A percentile compares a stretch with the other conserved stretches of the same genome.
These are phyloP conservation scores for Pseudisothecium myosuroides DNA, from an alignment of 225 moss, liverwort and hornwort genomes.

Conservation along the genomic window DNA sequence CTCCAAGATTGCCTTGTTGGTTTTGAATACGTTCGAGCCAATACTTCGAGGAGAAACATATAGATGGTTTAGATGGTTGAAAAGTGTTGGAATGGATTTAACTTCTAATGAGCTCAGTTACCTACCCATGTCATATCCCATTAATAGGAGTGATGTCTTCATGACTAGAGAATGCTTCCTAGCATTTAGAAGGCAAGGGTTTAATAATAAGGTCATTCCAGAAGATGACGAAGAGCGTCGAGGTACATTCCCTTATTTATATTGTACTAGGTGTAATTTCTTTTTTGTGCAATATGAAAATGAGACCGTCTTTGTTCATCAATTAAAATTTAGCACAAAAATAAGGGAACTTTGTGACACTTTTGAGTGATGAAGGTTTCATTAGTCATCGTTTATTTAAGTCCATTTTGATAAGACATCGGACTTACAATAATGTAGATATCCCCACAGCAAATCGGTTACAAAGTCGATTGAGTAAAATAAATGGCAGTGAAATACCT, in stretches of 20 bases:
- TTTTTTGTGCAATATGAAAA: accelerated
- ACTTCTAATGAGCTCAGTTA: neutral
- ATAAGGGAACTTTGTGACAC: accelerated
- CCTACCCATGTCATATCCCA: neutral
- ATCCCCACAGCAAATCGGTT: neutral
- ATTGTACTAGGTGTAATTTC: accelerated
- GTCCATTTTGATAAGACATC: neutral
- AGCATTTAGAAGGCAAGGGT: accelerated
- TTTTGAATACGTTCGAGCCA: neutral
- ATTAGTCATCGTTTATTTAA: neutral
- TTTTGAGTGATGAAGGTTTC: accelerated
- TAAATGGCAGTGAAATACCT: neutral
- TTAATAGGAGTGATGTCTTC: accelerated
- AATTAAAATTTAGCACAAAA: accelerated
- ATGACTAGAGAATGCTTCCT: neutral
- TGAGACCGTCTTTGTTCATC: neutral
- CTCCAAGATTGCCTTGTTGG: neutral
- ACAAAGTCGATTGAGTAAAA: accelerated
- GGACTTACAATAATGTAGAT: neutral
- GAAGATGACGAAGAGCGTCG: accelerated
- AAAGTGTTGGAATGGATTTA: neutral
- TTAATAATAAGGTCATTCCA: too few species aligned
- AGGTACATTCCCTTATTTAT: accelerated
- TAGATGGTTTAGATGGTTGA: neutral
- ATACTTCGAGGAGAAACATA: neutral